phyloP scores from a whole-genome alignment of 2,329 filamentous ascomycete species.

The Rhinocladiella mackenziei region DNA sequence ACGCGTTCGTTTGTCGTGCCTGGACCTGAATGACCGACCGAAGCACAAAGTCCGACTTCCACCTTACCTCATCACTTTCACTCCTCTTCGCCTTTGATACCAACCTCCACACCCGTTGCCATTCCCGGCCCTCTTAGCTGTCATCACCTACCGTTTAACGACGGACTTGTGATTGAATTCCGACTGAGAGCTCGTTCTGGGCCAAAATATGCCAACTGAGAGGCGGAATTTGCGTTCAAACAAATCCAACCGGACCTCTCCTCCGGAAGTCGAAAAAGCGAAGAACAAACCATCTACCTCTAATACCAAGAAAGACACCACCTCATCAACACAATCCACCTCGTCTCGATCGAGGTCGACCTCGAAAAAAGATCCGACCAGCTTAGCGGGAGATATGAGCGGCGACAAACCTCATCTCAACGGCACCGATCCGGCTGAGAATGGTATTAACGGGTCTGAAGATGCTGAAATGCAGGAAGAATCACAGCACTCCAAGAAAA shows the following conservation, averaged over 20 bases:
- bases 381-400: constrained; percentile 51
- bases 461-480: constrained; percentile 70
- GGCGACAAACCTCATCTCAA: constrained; percentile 65
- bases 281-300: not conserved
- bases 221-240: constrained; percentile 46
- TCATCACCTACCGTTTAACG: not conserved
- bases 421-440: constrained; percentile 66
- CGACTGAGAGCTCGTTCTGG: not conserved
- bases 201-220: constrained; percentile 33
- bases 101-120: not conserved
- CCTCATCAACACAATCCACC: not conserved
- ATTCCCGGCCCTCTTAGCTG: not conserved
- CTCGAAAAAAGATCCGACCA: not conserved
- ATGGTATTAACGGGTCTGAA: constrained; percentile 61
- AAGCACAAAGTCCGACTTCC: constrained; percentile 4
- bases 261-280: not conserved
- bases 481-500: constrained; percentile 49
- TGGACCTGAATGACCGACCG: constrained; percentile 11
- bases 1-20: constrained; percentile 14
- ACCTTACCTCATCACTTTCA: constrained; percentile 19
- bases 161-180: constrained; percentile 2
- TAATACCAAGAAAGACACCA: not conserved
- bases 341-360: not conserved
- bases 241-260: constrained; percentile 33
- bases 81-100: not conserved